Evolutionary conservation across 2,329 filamentous ascomycete species (phyloP).

Genomic region (Verticillium dahliae): DNA sequence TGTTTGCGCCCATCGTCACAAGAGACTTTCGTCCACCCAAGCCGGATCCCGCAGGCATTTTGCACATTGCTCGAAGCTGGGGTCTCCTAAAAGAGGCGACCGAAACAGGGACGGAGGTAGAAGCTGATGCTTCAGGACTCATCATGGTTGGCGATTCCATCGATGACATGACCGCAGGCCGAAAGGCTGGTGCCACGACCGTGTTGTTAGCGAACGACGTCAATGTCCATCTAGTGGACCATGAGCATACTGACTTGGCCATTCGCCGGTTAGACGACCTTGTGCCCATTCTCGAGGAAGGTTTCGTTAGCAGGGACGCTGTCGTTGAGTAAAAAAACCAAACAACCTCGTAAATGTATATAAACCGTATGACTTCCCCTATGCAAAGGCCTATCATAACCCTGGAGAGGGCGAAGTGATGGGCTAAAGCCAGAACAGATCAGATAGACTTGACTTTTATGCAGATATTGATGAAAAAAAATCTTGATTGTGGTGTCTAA

Average conservation of each 20-base stretch:
- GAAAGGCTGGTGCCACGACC: slow-evolving; percentile 77
- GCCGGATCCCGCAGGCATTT: slow-evolving; percentile 78
- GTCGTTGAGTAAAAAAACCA: background rate
- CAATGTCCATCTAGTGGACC: slow-evolving; percentile 63
- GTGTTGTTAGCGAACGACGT: slow-evolving; percentile 81
- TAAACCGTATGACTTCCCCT: too few relatives aligned
- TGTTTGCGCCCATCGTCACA: slow-evolving; percentile 76
- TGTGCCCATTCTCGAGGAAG: slow-evolving; percentile 65
- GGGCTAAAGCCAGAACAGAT: background rate
- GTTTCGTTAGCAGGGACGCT: slow-evolving; percentile 41
- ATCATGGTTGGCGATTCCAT: slow-evolving; percentile 74
- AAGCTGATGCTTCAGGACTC: slow-evolving; percentile 36
- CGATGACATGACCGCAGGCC: slow-evolving; percentile 88
- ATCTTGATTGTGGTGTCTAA: slow-evolving; percentile 7
- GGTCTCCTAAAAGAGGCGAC: slow-evolving; percentile 33
- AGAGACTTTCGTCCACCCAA: slow-evolving; percentile 79
- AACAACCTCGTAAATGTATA: background rate
- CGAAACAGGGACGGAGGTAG: slow-evolving; percentile 7
- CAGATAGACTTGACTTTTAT: background rate
- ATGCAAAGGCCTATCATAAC: background rate
- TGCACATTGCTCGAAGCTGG: slow-evolving; percentile 79
- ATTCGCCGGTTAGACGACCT: slow-evolving; percentile 70
- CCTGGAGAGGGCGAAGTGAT: too few relatives aligned
- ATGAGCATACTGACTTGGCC: slow-evolving; percentile 71
- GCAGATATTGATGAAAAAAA: background rate